Percentiles rank a stretch among this genome's conserved stretches.
These are phyloP conservation scores for Exophiala dermatitidis DNA, from an alignment of 2,329 filamentous ascomycete species.

Conservation along the genomic window DNA sequence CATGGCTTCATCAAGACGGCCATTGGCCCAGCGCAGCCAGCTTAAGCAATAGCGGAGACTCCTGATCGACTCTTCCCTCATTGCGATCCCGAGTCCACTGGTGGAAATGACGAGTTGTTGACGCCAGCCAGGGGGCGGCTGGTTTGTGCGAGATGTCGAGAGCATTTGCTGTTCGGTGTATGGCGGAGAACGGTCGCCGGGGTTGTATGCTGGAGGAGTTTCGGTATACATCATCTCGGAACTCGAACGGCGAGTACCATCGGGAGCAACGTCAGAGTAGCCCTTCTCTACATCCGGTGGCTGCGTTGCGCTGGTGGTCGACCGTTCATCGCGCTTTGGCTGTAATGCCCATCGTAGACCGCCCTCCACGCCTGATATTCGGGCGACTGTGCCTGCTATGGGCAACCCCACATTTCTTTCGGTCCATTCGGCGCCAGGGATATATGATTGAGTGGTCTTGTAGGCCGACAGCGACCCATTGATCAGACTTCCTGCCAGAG, in stretches of 20 bases:
- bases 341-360: constrained; percentile 76
- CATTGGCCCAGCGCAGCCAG: constrained; percentile 74
- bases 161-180: constrained; percentile 23
- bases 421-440: constrained; percentile 80
- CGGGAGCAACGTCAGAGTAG: constrained; percentile 14
- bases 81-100: constrained; percentile 80
- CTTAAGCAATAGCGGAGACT: constrained; percentile 78
- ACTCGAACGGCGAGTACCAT: constrained; percentile 13
- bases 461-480: constrained; percentile 80
- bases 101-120: constrained; percentile 82
- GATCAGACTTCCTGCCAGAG: constrained; percentile 75
- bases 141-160: constrained; percentile 26
- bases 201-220: constrained; percentile 75
- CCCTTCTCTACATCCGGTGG: constrained; percentile 25
- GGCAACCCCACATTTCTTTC: constrained; percentile 77
- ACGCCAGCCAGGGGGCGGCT: constrained; percentile 55
- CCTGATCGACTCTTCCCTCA: constrained; percentile 79
- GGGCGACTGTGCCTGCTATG: constrained; percentile 76
- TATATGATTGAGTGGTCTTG: constrained; percentile 80
- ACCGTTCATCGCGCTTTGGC: constrained; percentile 31
- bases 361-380: constrained; percentile 79
- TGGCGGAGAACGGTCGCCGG: constrained; percentile 40
- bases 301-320: constrained; percentile 4
- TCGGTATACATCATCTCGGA: constrained; percentile 47
- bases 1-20: constrained; percentile 69